Base-by-base conservation (phyloP, 306 rosid genomes). In the Trifolium fragiferum region DNA sequence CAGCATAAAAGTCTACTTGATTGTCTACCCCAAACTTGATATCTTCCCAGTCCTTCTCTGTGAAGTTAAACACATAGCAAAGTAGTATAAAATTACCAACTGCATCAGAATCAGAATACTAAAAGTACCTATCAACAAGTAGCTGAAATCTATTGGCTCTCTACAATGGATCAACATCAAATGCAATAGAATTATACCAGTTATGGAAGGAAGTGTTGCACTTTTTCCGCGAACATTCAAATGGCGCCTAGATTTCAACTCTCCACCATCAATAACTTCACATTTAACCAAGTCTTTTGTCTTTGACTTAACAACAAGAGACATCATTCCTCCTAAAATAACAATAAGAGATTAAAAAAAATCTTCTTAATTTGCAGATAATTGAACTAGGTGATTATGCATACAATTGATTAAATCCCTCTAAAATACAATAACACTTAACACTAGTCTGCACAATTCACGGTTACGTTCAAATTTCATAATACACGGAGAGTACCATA, bases 31-130 rank as follows among this genome's bases (percentile, higher is more conserved):
- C 97, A 76, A 94, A 94, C 81, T 90, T 91, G 84, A 94, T 94
- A 88, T 94, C 98, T 75, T 91, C 98, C 98, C 98, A 94, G 65
- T 94, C 98, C 76, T 91, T 94, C 49, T 91, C 97, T 94, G 89
- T 67, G 72, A 20, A 78, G 40, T 67, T 44, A 81, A 66, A 47
- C 49, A 78, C 33, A 35, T 35, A 40, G 69, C 32, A 73, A 74
- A 33, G 49, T 37, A 55, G 62, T 44, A 75, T 66, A 70, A 70
- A 74, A 65, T 66, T 59, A 40, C 38, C 41, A 25, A 35, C 13
- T 20, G 27, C 60, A 75, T 53, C 58, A 21, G 64, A 70, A 75
- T 53, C 58, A 21, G 64, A 70, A 64, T 69, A 8, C 41, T 10
- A 46, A 51, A 18, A 61, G n/a, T 57, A 55, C 70, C 66, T 51